These are phyloP conservation scores for Leccinum pachyderme DNA, from an alignment of 1,284 basidiomycete species.

Conservation along the genomic window DNA sequence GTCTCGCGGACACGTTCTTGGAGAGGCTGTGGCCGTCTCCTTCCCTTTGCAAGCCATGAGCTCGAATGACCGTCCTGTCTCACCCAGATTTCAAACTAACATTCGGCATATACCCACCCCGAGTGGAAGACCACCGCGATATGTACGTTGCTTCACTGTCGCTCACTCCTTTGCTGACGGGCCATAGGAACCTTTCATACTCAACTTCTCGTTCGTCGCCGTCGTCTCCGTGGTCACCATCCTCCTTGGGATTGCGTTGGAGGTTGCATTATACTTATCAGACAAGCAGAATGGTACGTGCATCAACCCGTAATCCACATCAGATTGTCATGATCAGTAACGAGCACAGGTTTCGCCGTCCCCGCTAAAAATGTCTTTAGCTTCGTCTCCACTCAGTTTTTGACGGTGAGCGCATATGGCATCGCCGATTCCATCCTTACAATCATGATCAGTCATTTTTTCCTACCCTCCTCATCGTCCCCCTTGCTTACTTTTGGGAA, in stretches of 20 bases:
- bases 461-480: constrained; percentile 46
- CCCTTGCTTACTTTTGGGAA: constrained; percentile 41
- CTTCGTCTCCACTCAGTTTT: constrained; percentile 50
- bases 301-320: background rate
- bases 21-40: background rate
- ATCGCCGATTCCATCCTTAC: constrained; percentile 1
- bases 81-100: constrained; percentile 38
- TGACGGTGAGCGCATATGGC: constrained; percentile 44
- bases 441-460: constrained; percentile 48
- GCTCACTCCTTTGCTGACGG: background rate
- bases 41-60: constrained; percentile 15
- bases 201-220: constrained; percentile 44
- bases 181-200: constrained; percentile 44
- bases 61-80: constrained; percentile 7
- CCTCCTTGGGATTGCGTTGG: constrained; percentile 47
- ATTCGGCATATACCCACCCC: constrained; percentile 48
- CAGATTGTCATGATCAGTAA: background rate
- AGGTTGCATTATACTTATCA: constrained; percentile 44
- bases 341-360: constrained; percentile 48
- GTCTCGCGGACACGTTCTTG: constrained; percentile 2
- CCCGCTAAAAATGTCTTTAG: constrained; percentile 47
- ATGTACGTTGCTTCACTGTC: constrained; percentile 34
- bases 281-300: constrained; percentile 42
- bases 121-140: constrained; percentile 39
- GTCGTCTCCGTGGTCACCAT: constrained; percentile 44